Evolutionary conservation across 495 filamentous ascomycete species (phyloP).

Genomic region (Penicillium mononematosum): DNA sequence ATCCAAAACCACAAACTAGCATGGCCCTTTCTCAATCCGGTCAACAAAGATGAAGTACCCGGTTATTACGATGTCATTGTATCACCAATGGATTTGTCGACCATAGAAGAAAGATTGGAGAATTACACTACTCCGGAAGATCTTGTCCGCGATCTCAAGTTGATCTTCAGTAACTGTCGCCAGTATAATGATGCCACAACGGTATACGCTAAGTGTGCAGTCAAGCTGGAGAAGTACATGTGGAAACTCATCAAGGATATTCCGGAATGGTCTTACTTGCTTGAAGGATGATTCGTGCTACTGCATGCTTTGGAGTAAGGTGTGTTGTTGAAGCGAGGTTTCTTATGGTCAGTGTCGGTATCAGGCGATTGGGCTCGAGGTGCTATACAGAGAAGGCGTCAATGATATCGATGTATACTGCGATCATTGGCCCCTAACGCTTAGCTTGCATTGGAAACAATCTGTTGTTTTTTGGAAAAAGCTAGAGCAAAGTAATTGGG

Average conservation of each 20-base stretch:
- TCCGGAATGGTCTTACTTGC: conserved; percentile 79
- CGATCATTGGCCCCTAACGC: background rate
- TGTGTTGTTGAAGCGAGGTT: background rate
- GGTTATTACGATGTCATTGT: conserved; percentile 99
- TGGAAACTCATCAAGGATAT: conserved; percentile 88
- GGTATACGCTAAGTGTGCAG: conserved; percentile 91
- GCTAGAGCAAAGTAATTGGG: background rate
- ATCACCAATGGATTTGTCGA: conserved; percentile 94
- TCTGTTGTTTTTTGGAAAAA: background rate
- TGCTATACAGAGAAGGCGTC: background rate
- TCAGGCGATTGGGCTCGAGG: background rate
- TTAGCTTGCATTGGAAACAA: too few species aligned
- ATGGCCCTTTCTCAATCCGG: conserved; percentile 93
- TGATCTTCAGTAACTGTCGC: conserved; percentile 93
- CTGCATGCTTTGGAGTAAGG: background rate
- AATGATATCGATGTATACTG: background rate
- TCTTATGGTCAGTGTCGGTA: background rate
- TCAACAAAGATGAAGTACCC: conserved; percentile 90
- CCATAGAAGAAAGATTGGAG: conserved; percentile 81
- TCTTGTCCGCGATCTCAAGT: conserved; percentile 84
- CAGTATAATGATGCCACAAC: conserved; percentile 96
- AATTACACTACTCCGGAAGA: conserved; percentile 89
- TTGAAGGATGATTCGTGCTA: background rate
- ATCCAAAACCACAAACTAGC: conserved; percentile 88
- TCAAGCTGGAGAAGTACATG: conserved; percentile 96